Conservation (phyloP, 192 early-diverging fungal genomes). For the Coemansia sp. region DNA sequence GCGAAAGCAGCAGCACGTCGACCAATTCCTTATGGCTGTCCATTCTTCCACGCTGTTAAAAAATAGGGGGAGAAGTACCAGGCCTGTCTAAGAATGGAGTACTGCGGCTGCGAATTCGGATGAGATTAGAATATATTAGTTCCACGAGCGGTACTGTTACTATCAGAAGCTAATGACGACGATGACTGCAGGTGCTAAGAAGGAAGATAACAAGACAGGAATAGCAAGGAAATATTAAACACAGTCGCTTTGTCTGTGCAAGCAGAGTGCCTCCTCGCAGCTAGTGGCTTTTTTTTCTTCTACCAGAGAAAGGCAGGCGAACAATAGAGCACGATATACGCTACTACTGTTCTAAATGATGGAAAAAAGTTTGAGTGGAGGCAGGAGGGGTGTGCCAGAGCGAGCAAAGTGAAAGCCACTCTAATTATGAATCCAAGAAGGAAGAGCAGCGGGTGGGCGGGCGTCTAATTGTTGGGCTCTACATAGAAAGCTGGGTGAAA, state of each 20-base stretch:
- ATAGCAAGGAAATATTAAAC: background rate
- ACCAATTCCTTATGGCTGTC: slow-evolving; percentile 40
- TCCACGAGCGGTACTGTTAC: background rate
- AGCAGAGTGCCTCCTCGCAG: background rate
- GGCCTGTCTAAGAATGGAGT: background rate
- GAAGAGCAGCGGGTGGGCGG: background rate
- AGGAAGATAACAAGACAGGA: background rate
- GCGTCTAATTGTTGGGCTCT: background rate
- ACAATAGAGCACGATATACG: background rate
- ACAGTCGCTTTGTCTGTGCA: background rate
- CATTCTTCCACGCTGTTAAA: slow-evolving; percentile 15
- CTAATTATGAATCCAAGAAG: slow-evolving; percentile 1
- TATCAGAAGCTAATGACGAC: background rate
- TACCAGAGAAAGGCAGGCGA: background rate
- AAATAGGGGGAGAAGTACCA: background rate
- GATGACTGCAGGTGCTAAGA: background rate
- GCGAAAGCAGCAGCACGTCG: slow-evolving; percentile 48
- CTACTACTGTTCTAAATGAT: slow-evolving; percentile 8
- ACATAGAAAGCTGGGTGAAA: background rate
- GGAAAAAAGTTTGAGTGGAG: slow-evolving; percentile 1
- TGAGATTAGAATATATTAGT: background rate
- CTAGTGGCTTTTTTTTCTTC: background rate
- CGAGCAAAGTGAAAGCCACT: slow-evolving; percentile 7
- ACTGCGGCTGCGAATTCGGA: background rate
- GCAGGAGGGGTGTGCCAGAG: background rate